phyloP scores from a whole-genome alignment of 495 filamentous ascomycete species.

The Penicillium tannophilum region DNA sequence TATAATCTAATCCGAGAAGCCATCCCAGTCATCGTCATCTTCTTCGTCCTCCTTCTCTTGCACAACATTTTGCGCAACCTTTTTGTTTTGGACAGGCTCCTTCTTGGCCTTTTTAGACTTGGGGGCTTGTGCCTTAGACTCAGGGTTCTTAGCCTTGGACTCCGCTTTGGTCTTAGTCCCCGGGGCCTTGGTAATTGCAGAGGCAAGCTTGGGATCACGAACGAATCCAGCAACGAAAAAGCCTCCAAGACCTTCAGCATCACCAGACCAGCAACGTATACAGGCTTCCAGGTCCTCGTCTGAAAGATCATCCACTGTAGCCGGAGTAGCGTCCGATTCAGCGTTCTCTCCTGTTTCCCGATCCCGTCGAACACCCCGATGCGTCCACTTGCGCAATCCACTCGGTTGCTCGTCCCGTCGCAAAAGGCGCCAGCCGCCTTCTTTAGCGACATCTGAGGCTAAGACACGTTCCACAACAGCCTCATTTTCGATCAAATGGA shows the following conservation, averaged over 20 bases:
- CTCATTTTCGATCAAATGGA: conserved; percentile 87
- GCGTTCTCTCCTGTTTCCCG: conserved; percentile 11
- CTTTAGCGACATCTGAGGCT: conserved; percentile 60
- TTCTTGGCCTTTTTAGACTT: not conserved
- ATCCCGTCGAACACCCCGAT: conserved; percentile 59
- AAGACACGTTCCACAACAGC: conserved; percentile 73
- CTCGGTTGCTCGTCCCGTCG: conserved; percentile 67
- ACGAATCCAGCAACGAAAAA: conserved; percentile 74
- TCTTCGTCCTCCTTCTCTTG: conserved; percentile 26
- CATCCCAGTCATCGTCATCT: conserved; percentile 46
- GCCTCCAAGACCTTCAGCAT: conserved; percentile 73
- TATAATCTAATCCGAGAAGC: conserved; percentile 46
- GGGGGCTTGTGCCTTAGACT: not conserved
- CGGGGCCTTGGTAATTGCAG: not conserved
- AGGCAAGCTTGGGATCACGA: conserved; percentile 38
- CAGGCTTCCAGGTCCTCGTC: conserved; percentile 69
- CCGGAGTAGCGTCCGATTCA: conserved; percentile 8
- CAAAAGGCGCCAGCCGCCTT: conserved; percentile 76
- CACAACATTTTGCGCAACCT: conserved; percentile 6
- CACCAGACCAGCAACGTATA: conserved; percentile 78
- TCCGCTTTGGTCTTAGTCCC: not conserved
- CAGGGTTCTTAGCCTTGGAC: too few species aligned
- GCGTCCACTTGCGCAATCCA: conserved; percentile 70
- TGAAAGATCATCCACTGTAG: conserved; percentile 36
- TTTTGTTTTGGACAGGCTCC: not conserved